Conservation (phyloP, 208 protist species). For the Acanthamoeba lenticulata region DNA sequence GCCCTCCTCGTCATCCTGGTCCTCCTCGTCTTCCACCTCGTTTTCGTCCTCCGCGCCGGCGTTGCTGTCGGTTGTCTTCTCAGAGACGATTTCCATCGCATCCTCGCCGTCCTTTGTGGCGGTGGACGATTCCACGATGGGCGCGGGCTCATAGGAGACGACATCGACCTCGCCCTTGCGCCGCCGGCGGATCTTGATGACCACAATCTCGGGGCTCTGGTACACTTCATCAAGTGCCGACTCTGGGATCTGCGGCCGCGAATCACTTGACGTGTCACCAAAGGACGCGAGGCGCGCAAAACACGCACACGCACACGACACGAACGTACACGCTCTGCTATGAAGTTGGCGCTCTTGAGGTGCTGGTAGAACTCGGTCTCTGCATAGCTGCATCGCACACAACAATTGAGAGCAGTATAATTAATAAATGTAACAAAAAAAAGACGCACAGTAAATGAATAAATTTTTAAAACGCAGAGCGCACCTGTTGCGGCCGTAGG, state of each 20-base stretch:
- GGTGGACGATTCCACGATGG: neutral
- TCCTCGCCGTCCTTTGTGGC: neutral
- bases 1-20: neutral
- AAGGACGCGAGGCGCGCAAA: neutral
- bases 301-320: neutral
- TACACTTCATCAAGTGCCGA: constrained; percentile 19
- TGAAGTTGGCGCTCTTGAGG: neutral
- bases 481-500: constrained; percentile 55
- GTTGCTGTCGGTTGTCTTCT: neutral
- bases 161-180: neutral
- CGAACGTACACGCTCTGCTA: neutral
- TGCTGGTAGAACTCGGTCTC: neutral
- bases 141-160: neutral
- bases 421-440: neutral
- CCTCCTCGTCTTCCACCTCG: neutral
- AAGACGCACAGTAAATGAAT: neutral
- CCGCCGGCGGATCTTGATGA: constrained; percentile 3
- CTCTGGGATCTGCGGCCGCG: neutral
- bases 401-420: neutral
- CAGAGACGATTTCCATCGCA: too few species aligned
- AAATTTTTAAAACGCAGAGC: neutral
- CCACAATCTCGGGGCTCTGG: constrained; percentile 46
- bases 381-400: neutral
- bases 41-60: neutral
- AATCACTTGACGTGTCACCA: neutral